phyloP scores from a whole-genome alignment of 1,284 basidiomycete species.

The Austroboletus niveus region DNA sequence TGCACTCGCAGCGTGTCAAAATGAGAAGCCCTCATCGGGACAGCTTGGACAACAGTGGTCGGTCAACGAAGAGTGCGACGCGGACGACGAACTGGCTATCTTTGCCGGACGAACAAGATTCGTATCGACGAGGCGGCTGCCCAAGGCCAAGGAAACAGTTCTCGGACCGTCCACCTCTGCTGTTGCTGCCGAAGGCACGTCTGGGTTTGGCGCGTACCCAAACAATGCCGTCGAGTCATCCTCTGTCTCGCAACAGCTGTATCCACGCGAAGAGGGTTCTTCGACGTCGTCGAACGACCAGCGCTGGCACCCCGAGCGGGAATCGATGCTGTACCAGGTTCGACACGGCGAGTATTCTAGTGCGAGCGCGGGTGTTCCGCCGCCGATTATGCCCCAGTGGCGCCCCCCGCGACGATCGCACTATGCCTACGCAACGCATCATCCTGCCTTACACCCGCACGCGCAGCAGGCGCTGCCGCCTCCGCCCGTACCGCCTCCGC shows the following conservation, averaged over 20 bases:
- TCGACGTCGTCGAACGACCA: neutral
- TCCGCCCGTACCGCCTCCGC: neutral
- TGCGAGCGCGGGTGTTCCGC: constrained; percentile 1
- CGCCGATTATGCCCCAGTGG: constrained; percentile 25
- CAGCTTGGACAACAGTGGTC: constrained; percentile 44
- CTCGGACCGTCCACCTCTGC: too few relatives aligned
- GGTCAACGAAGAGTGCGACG: constrained; percentile 37
- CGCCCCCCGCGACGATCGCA: constrained; percentile 30
- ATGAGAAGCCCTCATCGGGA: constrained; percentile 25
- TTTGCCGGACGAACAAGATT: constrained; percentile 61
- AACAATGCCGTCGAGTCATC: constrained; percentile 7
- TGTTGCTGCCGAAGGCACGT: neutral
- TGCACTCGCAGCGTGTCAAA: constrained; percentile 42
- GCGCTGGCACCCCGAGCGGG: constrained; percentile 20
- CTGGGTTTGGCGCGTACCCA: constrained; percentile 3
- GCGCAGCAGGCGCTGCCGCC: neutral
- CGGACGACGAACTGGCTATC: constrained; percentile 56
- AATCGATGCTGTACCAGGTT: constrained; percentile 9
- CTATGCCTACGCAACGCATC: constrained; percentile 26
- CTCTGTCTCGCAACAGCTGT: constrained; percentile 7
- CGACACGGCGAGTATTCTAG: constrained; percentile 10
- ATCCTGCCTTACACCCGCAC: neutral
- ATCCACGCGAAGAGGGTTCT: neutral
- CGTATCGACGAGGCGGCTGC: constrained; percentile 39
- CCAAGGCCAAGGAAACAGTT: constrained; percentile 8